A percentile compares a stretch with the other conserved stretches of the same genome.
Evolutionary conservation across 108 stramenopile species (phyloP).

Genomic region (Schizochytrium sp.): DNA sequence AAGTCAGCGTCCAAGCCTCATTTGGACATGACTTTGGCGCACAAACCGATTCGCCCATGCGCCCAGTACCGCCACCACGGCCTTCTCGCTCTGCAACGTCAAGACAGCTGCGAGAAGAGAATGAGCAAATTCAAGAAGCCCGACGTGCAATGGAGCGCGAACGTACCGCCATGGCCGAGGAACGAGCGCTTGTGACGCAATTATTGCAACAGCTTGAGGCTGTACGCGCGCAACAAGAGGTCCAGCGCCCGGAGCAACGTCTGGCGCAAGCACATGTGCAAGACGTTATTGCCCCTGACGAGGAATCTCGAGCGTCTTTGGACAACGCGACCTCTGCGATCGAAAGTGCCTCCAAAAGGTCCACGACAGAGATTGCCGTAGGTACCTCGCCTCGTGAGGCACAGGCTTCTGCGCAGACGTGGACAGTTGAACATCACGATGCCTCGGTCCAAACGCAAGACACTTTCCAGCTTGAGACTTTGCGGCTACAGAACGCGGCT

Average conservation of each 20-base stretch:
- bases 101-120: neutral
- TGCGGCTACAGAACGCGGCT: neutral
- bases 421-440: neutral
- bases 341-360: too few relatives aligned
- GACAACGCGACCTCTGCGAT: neutral
- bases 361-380: too few relatives aligned
- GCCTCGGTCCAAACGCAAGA: neutral
- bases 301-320: neutral
- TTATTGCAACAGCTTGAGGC: neutral
- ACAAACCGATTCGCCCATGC: neutral
- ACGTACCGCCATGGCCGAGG: neutral
- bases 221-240: neutral
- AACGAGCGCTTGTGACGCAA: neutral
- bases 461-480: neutral
- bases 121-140: neutral
- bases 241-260: too few relatives aligned
- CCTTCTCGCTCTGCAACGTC: neutral
- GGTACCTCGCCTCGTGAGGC: too few relatives aligned
- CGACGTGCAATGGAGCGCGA: neutral
- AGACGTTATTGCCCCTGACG: neutral
- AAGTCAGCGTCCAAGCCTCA: too few relatives aligned
- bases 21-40: neutral
- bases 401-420: too few relatives aligned
- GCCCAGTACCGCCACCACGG: neutral
- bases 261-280: too few relatives aligned